Evolutionary conservation across 2,329 filamentous ascomycete species (phyloP).

Genomic region (Fusarium albosuccineum): DNA sequence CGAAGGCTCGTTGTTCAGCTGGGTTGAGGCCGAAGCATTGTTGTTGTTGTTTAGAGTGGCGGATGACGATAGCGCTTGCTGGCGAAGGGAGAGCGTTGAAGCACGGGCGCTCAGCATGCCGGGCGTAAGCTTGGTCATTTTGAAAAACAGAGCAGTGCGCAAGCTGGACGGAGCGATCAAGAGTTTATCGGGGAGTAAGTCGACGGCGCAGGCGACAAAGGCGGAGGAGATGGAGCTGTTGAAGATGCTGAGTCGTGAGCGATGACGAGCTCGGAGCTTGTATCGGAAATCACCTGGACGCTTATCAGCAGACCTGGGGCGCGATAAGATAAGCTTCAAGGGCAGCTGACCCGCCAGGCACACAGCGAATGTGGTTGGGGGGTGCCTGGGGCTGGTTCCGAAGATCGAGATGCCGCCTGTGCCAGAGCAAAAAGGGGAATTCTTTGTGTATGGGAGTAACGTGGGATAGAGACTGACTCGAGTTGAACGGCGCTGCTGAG

Average conservation of each 20-base stretch:
- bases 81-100: constrained; percentile 61
- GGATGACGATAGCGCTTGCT: constrained; percentile 51
- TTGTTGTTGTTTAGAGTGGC: constrained; percentile 34
- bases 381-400: not conserved
- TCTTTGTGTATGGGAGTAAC: not conserved
- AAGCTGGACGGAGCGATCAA: constrained; percentile 16
- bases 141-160: constrained; percentile 14
- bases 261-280: constrained; percentile 36
- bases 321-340: constrained; percentile 36
- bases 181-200: not conserved
- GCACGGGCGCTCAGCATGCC: constrained; percentile 59
- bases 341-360: constrained; percentile 25
- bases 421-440: constrained; percentile 1
- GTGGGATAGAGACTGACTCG: constrained; percentile 33
- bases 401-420: constrained; percentile 2
- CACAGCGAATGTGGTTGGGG: constrained; percentile 1
- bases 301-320: constrained; percentile 1
- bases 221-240: constrained; percentile 17
- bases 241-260: constrained; percentile 21
- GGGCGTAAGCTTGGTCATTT: constrained; percentile 62
- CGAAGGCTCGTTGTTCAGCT: constrained; percentile 23
- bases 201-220: constrained; percentile 8
- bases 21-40: constrained; percentile 44
- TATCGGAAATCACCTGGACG: constrained; percentile 37
- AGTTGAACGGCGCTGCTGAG: constrained; percentile 1